Evolutionary conservation across 2,329 filamentous ascomycete genomes (phyloP).

Genomic region (Xylaria sp.): DNA sequence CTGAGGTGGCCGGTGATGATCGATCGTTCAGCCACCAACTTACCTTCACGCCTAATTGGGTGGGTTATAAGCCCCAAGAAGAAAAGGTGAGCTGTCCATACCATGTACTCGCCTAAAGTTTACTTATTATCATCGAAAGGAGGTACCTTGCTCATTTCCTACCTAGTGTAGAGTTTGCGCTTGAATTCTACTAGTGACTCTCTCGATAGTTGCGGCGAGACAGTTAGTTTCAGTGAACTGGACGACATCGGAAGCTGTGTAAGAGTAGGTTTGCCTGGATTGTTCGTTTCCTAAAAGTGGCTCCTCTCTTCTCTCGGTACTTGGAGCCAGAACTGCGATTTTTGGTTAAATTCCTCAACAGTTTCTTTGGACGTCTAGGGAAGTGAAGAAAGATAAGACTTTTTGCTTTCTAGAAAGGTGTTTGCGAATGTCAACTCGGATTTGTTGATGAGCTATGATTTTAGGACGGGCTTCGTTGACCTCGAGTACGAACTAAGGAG

Average conservation of each 20-base stretch:
- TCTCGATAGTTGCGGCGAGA: neutral
- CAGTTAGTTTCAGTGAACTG: constrained; percentile 15
- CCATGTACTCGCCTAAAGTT: constrained; percentile 15
- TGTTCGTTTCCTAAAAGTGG: constrained; percentile 4
- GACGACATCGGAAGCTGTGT: neutral
- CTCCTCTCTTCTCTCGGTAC: neutral
- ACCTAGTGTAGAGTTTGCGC: neutral
- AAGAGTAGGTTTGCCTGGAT: neutral
- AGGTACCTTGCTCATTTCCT: neutral
- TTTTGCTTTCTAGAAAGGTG: neutral
- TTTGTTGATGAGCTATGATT: neutral
- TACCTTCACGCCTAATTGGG: neutral
- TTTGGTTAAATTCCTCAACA: neutral
- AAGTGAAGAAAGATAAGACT: neutral
- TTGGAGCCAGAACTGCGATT: neutral
- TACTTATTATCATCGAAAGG: too few relatives aligned
- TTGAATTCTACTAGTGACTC: constrained; percentile 5
- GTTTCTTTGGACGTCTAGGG: neutral
- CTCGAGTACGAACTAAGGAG: too few relatives aligned
- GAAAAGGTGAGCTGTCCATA: constrained; percentile 20
- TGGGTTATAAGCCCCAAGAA: constrained; percentile 17
- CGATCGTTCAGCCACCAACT: neutral
- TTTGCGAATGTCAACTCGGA: neutral
- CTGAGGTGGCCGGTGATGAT: neutral
- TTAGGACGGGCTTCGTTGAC: neutral